phyloP scores from a whole-genome alignment of 768 basidiomycete genomes.

The Kwoniella heveanensis region DNA sequence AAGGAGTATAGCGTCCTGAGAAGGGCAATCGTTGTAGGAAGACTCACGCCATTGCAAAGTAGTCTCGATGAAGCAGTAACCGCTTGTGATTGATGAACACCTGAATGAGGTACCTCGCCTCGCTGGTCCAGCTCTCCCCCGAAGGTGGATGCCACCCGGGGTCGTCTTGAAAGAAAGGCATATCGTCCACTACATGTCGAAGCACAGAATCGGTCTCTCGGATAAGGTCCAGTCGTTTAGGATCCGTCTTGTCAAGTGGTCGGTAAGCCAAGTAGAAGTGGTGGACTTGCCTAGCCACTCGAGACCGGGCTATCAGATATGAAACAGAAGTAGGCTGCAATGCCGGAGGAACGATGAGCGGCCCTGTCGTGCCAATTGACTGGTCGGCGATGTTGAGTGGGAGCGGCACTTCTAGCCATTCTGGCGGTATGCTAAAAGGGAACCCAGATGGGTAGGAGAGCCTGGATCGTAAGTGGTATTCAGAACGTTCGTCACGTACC shows the following conservation, averaged over 20 bases:
- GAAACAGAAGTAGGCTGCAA: background rate
- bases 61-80: background rate
- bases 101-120: background rate
- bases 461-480: background rate
- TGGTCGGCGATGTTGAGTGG: background rate
- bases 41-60: background rate
- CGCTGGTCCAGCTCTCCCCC: background rate
- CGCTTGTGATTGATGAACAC: slow-evolving; percentile 2
- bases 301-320: background rate
- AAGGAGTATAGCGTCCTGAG: background rate
- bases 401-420: background rate
- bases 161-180: background rate
- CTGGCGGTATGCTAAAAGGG: background rate
- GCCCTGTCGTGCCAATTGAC: background rate
- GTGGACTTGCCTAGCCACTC: background rate
- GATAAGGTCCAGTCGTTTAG: background rate
- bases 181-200: background rate
- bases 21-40: background rate
- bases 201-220: background rate
- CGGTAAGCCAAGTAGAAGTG: background rate
- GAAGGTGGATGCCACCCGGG: background rate
- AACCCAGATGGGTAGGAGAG: background rate
- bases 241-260: background rate
- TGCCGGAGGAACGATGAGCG: background rate
- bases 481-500: background rate